phyloP scores from a whole-genome alignment of 495 filamentous ascomycete species.

The Penicillium antarcticum region DNA sequence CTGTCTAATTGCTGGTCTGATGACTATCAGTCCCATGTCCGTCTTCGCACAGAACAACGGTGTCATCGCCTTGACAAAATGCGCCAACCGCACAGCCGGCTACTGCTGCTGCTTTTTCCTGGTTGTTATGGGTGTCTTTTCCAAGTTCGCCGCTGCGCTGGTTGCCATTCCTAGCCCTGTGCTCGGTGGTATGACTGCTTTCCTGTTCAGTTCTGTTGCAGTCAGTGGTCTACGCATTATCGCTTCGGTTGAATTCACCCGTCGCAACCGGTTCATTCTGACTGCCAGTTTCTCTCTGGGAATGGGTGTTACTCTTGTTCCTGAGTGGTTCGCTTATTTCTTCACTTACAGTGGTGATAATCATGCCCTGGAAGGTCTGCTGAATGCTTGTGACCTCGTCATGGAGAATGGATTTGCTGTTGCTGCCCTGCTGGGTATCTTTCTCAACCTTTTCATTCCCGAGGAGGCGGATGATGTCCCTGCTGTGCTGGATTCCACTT shows the following conservation, averaged over 20 bases:
- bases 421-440: conserved; percentile 65
- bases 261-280: conserved; percentile 84
- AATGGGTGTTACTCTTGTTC: conserved; percentile 78
- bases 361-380: conserved; percentile 67
- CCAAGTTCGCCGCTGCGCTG: conserved; percentile 87
- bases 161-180: conserved; percentile 79
- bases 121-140: conserved; percentile 83
- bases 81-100: conserved; percentile 84
- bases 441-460: conserved; percentile 70
- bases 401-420: conserved; percentile 69
- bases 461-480: conserved; percentile 67
- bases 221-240: conserved; percentile 87
- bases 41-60: conserved; percentile 89
- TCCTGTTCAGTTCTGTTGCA: conserved; percentile 81
- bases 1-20: conserved; percentile 74
- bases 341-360: conserved; percentile 74
- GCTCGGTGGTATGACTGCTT: conserved; percentile 90
- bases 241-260: conserved; percentile 70
- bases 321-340: conserved; percentile 70
- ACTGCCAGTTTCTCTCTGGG: conserved; percentile 75
- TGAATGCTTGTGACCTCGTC: conserved; percentile 77
- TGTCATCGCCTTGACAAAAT: conserved; percentile 85
- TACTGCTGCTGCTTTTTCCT: conserved; percentile 78
- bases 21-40: conserved; percentile 81
- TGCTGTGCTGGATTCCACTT: conserved; percentile 20